Evolutionary conservation across 129 eudicot species (phyloP).

Genomic region (Centella asiatica): DNA sequence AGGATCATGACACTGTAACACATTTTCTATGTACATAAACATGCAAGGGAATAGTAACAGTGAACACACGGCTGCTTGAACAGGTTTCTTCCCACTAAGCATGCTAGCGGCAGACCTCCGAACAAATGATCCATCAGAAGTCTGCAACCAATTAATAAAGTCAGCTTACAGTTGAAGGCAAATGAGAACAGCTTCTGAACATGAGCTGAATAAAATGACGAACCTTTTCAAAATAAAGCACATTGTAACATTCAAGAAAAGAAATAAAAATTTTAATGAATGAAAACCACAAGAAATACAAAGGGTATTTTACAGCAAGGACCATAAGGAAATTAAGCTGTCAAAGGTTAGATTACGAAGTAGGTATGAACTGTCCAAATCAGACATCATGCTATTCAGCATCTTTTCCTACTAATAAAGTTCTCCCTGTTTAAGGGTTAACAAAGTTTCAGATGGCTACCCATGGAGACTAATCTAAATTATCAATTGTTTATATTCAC

Average conservation of each 20-base stretch:
- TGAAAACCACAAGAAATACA: not conserved
- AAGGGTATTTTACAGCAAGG: not conserved
- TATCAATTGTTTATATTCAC: too few relatives aligned
- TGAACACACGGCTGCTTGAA: constrained; percentile 68
- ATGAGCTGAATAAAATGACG: not conserved
- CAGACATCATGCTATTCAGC: not conserved
- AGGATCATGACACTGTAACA: not conserved
- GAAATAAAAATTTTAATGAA: not conserved
- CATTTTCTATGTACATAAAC: constrained; percentile 1
- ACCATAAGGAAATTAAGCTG: too few relatives aligned
- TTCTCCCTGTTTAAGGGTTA: not conserved
- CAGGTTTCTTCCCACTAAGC: constrained; percentile 95
- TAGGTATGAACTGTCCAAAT: not conserved
- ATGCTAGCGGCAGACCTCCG: constrained; percentile 95
- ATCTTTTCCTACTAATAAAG: not conserved
- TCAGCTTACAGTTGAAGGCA: not conserved
- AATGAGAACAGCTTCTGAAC: not conserved
- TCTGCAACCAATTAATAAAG: constrained; percentile 26
- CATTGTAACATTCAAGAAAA: not conserved
- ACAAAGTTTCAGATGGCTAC: too few relatives aligned
- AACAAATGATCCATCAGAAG: constrained; percentile 58
- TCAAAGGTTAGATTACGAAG: too few relatives aligned
- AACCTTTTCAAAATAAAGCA: not conserved
- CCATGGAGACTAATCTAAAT: too few relatives aligned
- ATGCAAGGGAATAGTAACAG: not conserved